These are phyloP conservation scores for Russula earlei DNA, from an alignment of 768 basidiomycete species.

Conservation along the genomic window DNA sequence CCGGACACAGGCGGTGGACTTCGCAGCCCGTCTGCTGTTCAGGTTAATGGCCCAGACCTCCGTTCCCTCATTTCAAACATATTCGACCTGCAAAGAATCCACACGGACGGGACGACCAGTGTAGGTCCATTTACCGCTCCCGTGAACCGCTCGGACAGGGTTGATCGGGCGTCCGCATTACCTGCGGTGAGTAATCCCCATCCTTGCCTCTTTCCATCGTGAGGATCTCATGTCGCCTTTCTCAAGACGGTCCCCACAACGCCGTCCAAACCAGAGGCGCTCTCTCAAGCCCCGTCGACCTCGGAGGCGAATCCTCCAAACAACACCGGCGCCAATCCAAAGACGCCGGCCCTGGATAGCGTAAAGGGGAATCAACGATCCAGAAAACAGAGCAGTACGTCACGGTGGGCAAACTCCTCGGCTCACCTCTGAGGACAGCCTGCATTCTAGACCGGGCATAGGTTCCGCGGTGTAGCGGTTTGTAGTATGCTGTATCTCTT, in stretches of 20 bases:
- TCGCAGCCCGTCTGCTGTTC: constrained; percentile 7
- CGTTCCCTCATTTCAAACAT: not conserved
- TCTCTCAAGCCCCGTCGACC: constrained; percentile 1
- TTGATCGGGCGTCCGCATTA: constrained; percentile 6
- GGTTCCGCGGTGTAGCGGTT: not conserved
- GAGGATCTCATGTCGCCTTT: not conserved
- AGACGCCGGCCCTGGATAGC: not conserved
- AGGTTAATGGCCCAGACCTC: not conserved
- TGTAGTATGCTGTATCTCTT: not conserved
- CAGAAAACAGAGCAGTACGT: not conserved
- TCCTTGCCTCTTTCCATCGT: not conserved
- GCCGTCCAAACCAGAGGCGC: not conserved
- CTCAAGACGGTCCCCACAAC: constrained; percentile 8
- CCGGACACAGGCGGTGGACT: not conserved
- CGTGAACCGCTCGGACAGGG: not conserved
- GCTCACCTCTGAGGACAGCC: not conserved
- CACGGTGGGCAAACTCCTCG: not conserved
- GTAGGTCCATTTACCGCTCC: constrained; percentile 1
- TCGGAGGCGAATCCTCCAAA: not conserved
- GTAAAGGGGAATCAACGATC: not conserved
- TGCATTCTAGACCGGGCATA: not conserved
- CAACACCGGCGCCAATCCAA: not conserved
- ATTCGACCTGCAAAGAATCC: not conserved
- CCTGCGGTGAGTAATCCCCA: not conserved
- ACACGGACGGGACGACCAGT: not conserved